Base-by-base conservation (phyloP, 2,329 filamentous ascomycete species). In the Neoscytalidium dimidiatum region DNA sequence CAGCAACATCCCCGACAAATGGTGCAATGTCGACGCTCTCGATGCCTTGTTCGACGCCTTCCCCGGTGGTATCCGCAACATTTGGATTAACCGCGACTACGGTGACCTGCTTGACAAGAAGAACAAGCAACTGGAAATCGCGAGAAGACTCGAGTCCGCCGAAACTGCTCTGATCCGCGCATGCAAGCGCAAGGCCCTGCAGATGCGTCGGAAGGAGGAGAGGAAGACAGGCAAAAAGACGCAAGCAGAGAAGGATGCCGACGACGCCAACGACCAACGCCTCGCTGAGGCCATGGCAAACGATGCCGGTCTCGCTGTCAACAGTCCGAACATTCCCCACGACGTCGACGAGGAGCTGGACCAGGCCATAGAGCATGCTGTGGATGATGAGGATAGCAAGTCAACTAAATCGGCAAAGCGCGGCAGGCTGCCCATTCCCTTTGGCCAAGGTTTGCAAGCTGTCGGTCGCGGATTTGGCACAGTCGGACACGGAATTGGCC, bases 51-150 rank as follows among this genome's bases (percentile, higher is more conserved):
- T 96, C 72, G 95, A 99, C 75, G 94, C 98, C 1, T 98, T 97
- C 71, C 95, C 95, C 0, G 95, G 95, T 21, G 95, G 95, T 31
- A 90, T 99, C 73, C 88, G 92, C 66, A 98, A 98, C 70, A 91
- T 99, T 52, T 99, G 94, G 94, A 89, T 99, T 71, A 99, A 97
- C 66, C 87, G 94, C 67, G 92, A 99, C 73, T 90, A 92, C 69
- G 92, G 94, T 48, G 85, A 89, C 8, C 84, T 99, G 11, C 85
- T 92, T 52, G 90, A 94, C 67, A 98, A 98, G 75, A 90, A 98
- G 51, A 86, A 91, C 56, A 81, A 87, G 68, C 86, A 95, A 49
- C 87, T 93, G 67, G 80, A 85, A 8, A 81, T 97, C 14, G 92
- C 94, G 52, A 76, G 84, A 46, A 81, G 83, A 64, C 85, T 99